Percentiles rank a stretch among this genome's conserved stretches.
phyloP scores from a whole-genome alignment of 192 early-diverging fungal species.

The Linderina pennispora region DNA sequence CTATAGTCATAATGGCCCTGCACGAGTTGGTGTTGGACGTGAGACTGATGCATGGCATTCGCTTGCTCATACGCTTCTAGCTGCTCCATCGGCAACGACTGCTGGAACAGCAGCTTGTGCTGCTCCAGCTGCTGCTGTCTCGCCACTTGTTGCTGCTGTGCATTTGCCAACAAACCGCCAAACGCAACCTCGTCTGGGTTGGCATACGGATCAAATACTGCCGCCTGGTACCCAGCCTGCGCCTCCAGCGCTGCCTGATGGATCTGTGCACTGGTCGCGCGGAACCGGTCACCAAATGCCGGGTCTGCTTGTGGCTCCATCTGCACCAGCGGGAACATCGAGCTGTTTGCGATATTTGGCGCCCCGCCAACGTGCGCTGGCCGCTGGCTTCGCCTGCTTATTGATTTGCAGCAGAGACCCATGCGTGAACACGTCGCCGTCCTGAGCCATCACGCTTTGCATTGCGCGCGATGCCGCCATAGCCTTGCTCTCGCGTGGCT shows the following conservation, averaged over 20 bases:
- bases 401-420: constrained; percentile 34
- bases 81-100: too few species aligned
- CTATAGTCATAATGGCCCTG: too few species aligned
- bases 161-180: constrained; percentile 13
- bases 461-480: constrained; percentile 42
- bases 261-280: background rate
- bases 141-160: too few species aligned
- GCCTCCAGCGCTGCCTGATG: background rate
- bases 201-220: background rate
- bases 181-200: constrained; percentile 5
- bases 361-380: constrained; percentile 35
- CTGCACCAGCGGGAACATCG: constrained; percentile 32
- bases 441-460: constrained; percentile 36
- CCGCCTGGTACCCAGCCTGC: background rate
- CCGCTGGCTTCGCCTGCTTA: constrained; percentile 26
- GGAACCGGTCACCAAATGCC: background rate
- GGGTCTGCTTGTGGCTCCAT: constrained; percentile 7
- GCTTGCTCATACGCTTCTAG: too few species aligned
- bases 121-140: too few species aligned
- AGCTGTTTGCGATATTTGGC: constrained; percentile 4
- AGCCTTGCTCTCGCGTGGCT: constrained; percentile 43
- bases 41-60: too few species aligned
- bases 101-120: constrained; percentile 1
- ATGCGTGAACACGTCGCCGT: constrained; percentile 43
- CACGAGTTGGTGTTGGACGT: too few species aligned